phyloP scores from a whole-genome alignment of 176 grass and related monocot species.

The Musa itinerans region DNA sequence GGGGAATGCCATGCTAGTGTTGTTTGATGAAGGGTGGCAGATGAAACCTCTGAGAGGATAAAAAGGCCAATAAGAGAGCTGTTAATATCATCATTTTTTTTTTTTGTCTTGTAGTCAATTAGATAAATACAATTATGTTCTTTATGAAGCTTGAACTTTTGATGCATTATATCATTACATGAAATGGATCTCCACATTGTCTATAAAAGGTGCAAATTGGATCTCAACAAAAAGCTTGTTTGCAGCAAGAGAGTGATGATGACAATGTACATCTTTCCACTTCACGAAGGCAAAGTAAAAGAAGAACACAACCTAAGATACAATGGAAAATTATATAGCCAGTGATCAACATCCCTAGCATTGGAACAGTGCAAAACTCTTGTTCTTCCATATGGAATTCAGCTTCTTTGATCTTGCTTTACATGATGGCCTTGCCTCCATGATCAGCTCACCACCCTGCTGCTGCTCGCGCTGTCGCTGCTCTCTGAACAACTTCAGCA shows the following conservation, averaged over 20 bases:
- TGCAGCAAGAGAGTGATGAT: too few relatives aligned
- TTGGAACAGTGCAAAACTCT: constrained; percentile 1
- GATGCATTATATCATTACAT: too few relatives aligned
- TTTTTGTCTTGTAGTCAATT: too few relatives aligned
- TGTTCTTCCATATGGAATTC: constrained; percentile 18
- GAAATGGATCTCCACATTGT: too few relatives aligned
- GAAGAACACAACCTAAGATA: neutral
- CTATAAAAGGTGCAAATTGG: too few relatives aligned
- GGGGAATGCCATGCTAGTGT: neutral
- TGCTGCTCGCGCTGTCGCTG: constrained; percentile 9
- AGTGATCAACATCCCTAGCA: neutral
- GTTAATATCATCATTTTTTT: too few relatives aligned
- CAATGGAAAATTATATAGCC: neutral
- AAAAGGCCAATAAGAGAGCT: neutral
- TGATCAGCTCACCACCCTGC: neutral
- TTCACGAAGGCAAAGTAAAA: neutral
- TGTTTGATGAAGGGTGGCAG: constrained; percentile 31
- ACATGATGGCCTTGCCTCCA: neutral
- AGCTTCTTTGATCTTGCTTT: constrained; percentile 18
- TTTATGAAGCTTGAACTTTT: too few relatives aligned
- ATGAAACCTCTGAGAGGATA: constrained; percentile 1
- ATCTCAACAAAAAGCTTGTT: too few relatives aligned
- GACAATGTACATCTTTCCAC: neutral
- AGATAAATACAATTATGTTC: too few relatives aligned
- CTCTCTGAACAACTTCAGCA: constrained; percentile 18